Percentiles rank a stretch among this genome's conserved stretches.
Conservation (phyloP, 2,329 filamentous ascomycete genomes). For the Epichloe bromicola region DNA sequence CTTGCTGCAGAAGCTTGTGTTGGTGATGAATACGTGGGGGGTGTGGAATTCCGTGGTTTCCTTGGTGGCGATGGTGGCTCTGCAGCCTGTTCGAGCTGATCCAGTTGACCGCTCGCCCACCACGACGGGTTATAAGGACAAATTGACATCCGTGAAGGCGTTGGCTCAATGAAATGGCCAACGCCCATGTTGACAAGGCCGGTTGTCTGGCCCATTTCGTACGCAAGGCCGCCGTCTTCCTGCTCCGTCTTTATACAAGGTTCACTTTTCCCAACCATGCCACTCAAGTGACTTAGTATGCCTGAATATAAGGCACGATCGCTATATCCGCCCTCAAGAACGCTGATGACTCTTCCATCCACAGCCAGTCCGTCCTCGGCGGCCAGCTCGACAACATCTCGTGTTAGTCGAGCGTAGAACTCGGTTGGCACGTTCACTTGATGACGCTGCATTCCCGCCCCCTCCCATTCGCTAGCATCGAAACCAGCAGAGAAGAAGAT, state of each 20-base stretch:
- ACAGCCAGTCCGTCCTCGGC: slow-evolving; percentile 65
- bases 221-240: slow-evolving; percentile 32
- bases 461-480: slow-evolving; percentile 92
- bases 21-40: slow-evolving; percentile 73
- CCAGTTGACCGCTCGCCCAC: slow-evolving; percentile 56
- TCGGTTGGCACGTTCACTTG: slow-evolving; percentile 91
- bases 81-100: slow-evolving; percentile 52
- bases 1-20: slow-evolving; percentile 81
- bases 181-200: slow-evolving; percentile 24
- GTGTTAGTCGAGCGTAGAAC: slow-evolving; percentile 85
- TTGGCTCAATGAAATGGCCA: slow-evolving; percentile 7
- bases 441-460: slow-evolving; percentile 86
- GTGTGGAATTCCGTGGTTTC: slow-evolving; percentile 41
- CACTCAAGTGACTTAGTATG: slow-evolving; percentile 79
- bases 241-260: slow-evolving; percentile 22
- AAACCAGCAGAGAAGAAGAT: slow-evolving; percentile 96
- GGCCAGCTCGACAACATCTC: slow-evolving; percentile 71
- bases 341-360: slow-evolving; percentile 79
- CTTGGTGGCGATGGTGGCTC: slow-evolving; percentile 34
- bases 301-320: slow-evolving; percentile 82
- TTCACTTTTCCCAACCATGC: slow-evolving; percentile 49
- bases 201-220: slow-evolving; percentile 44
- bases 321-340: slow-evolving; percentile 92
- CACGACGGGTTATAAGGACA: slow-evolving; percentile 52
- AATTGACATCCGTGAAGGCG: slow-evolving; percentile 12